These are phyloP conservation scores for Hibiscus syriacus DNA, from an alignment of 345 rosid species.

Conservation along the genomic window DNA sequence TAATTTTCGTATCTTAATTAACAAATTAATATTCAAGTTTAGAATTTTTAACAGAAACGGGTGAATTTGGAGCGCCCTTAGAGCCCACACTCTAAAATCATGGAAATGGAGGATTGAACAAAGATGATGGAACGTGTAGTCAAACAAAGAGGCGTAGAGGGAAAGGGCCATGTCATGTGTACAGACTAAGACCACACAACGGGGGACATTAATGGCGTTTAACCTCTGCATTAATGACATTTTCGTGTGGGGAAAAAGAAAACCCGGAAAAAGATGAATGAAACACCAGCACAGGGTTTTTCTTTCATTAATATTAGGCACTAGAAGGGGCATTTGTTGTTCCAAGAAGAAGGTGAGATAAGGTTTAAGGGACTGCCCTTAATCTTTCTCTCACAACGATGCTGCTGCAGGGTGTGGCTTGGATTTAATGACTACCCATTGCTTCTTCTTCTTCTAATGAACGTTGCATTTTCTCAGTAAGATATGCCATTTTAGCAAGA, in stretches of 20 bases:
- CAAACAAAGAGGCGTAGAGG: not conserved
- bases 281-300: not conserved
- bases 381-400: not conserved
- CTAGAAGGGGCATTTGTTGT: constrained; percentile 15
- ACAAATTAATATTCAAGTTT: too few relatives aligned
- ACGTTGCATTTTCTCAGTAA: too few relatives aligned
- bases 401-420: not conserved
- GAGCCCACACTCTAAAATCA: too few relatives aligned
- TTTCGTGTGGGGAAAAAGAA: not conserved
- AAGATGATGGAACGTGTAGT: constrained; percentile 10
- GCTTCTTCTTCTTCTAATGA: not conserved
- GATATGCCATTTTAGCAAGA: too few relatives aligned
- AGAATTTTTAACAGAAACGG: too few relatives aligned
- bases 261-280: not conserved
- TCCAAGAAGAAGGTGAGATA: constrained; percentile 17
- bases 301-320: not conserved
- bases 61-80: too few relatives aligned
- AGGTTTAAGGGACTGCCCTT: constrained; percentile 1
- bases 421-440: constrained; percentile 11
- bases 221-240: constrained; percentile 11
- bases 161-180: constrained; percentile 2
- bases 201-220: constrained; percentile 7
- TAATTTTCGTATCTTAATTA: too few relatives aligned
- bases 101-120: not conserved
- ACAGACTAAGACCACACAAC: not conserved